Base-by-base conservation (phyloP, 2,329 filamentous ascomycete genomes). In the Sporothrix humicola region DNA sequence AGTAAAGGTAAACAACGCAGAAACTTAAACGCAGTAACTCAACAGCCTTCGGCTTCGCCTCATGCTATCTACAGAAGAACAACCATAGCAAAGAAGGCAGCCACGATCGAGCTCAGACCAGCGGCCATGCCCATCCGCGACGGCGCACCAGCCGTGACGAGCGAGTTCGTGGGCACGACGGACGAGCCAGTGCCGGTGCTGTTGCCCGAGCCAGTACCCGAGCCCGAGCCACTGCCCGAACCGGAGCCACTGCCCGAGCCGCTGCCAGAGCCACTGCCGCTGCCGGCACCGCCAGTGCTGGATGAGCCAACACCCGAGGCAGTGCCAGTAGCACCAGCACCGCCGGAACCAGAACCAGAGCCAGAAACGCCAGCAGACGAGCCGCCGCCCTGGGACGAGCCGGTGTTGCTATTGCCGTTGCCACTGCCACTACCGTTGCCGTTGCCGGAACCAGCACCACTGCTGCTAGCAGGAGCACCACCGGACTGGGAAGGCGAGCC, bases 61-160 rank as follows among this genome's bases (percentile, higher is more conserved):
- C 23, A 26, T 26, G 23, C 23, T 26, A 26, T 26, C 23, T 26
- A 26, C 23, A 26, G 23, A 26, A 65, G 4, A 26, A 72, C 15
- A 3, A 58, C 17, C 5, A 37, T 42, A 5, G 52, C 50, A 0
- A 23, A 12, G 9, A 58, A 26, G 6, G 52, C 72, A 9, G 72
- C 69, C n/a, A 73, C 15, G n/a, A 52, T n/a, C 3, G 72, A 54
- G 7, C 44, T 23, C 17, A 71, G 1, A 6, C 69, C 42, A 2
- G 59, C 56, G 2, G 68, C 50, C 31, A 42, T 13, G 31, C 56
- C 66, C 72, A 50, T 15, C 7, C 63, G 71, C 9, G 52, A n/a
- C 9, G 71, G 9, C 8, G 61, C 61, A 44, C 23, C 52, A 56
- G 44, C 70, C 1, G 65, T 69, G 15, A 69, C 72, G 8, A 73